These are phyloP conservation scores for Clohesyomyces aquaticus DNA, from an alignment of 495 filamentous ascomycete species.

Conservation along the genomic window DNA sequence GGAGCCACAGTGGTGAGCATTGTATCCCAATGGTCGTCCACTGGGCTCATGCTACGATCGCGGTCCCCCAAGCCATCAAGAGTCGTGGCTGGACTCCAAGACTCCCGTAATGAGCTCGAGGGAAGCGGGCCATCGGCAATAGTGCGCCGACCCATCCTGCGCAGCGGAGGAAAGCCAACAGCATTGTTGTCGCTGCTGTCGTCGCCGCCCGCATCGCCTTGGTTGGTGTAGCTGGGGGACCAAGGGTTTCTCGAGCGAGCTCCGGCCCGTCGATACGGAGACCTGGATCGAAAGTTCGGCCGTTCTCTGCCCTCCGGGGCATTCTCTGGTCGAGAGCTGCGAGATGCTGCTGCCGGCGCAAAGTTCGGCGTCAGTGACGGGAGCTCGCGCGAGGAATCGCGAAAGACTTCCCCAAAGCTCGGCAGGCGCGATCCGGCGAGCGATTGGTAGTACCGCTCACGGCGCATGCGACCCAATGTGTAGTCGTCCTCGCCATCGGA, in stretches of 20 bases:
- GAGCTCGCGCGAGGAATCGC: conserved; percentile 11
- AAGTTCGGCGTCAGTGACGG: conserved; percentile 37
- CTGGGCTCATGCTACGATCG: conserved; percentile 78
- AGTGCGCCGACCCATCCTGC: conserved; percentile 42
- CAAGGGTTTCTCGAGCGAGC: conserved; percentile 9
- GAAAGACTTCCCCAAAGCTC: conserved; percentile 3
- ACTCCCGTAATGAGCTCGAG: conserved; percentile 37
- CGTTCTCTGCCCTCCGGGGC: not conserved
- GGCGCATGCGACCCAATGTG: not conserved
- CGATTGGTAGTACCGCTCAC: conserved; percentile 6
- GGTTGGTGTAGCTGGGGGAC: not conserved
- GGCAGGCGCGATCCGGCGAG: not conserved
- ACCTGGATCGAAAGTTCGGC: not conserved
- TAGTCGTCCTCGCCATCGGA: conserved; percentile 14
- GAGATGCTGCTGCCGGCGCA: conserved; percentile 35
- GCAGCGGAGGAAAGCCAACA: conserved; percentile 41
- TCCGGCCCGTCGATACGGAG: conserved; percentile 11
- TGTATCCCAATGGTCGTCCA: conserved; percentile 72
- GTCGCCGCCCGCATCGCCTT: conserved; percentile 20
- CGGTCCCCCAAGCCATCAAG: conserved; percentile 83
- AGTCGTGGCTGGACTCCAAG: conserved; percentile 43
- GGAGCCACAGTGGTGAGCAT: conserved; percentile 78
- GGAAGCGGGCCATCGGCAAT: conserved; percentile 39
- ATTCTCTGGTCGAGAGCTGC: conserved; percentile 4
- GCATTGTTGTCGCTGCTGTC: conserved; percentile 31